Evolutionary conservation across 768 basidiomycete genomes (phyloP), one percentile per base, ranked within the genome.

Genomic region (Pluteus cervinus): DNA sequence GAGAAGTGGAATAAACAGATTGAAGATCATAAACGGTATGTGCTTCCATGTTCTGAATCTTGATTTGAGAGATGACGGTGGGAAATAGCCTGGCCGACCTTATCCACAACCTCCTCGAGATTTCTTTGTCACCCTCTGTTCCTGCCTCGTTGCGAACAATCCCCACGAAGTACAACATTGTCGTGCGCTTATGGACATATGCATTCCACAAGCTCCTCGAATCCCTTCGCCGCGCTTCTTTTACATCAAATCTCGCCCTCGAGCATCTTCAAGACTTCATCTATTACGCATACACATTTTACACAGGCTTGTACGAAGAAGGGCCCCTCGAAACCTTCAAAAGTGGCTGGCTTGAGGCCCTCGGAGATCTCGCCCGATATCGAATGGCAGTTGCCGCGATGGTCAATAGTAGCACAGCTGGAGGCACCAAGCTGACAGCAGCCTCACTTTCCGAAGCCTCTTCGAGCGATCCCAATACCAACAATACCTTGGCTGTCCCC

Each of bases 221-320:
- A 57, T 78, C 86, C 10, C 75, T 99, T 24, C 85, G 93, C 10
- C 84, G 85, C 36, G 82, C 88, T 0, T 86, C 90, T 28, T 77
- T 85, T 46, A 67, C 71, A 2, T 75, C 73, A 2, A 63, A 63
- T 5, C 65, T 81, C 37, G 88, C 91, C 3, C 71, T 93, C 18
- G 96, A 99, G 44, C 86, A 91, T 42, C 75, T 98, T 0, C 87
- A 91, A 52, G 92, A 92, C 44, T 93, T 92, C 48, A 89, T 96
- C 29, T 90, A 92, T 50, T 96, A 90, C 47, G 86, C 94, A 0
- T 99, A 98, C 62, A 81, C 80, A 0, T 94, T 93, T 51, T 98
- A 98, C 63, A 84, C 91, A 0, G 79, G 82, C 25, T 73, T 98
- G 2, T 67, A 91, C 34, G 94, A 97, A 52, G 86, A 96, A 54